Evolutionary conservation across 1,284 basidiomycete species (phyloP), one percentile per base, ranked within the genome.

Genomic region (Caloboletus firmus): DNA sequence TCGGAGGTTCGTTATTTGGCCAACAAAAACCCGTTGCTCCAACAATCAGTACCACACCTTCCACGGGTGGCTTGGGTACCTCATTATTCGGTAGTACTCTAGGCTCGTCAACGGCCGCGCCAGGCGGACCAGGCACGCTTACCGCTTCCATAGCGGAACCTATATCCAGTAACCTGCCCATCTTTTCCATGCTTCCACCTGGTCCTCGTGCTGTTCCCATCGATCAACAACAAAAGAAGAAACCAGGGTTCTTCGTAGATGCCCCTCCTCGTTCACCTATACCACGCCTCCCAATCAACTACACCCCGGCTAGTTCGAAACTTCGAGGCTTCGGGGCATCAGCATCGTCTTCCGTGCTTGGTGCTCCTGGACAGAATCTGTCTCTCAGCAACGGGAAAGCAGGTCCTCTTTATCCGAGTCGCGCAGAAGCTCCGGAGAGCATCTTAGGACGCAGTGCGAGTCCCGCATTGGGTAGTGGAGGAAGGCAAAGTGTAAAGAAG

Each of bases 141-240:
- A 90, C 85, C 13, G 90, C 93, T 0, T 94, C 93, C 11, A 91
- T 98, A 65, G 88, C 90, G 45, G 87, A 94, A 67, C 95, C 96
- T 0, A 95, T 98, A 68, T 91, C 90, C 40, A 81, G 85, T 55
- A 94, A 92, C 66, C 76, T 91, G 37, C 85, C 87, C 2, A 84
- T 90, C 44, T 90, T 89, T 63, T 82, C 80, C 50, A 78, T 91
- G 77, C 81, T 91, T 32, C 83, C 87, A 22, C 79, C 85, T 22
- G 84, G 85, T 20, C 84, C 86, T 5, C 82, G 82, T 37, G 76
- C 83, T 2, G 70, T 85, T 49, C 74, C 80, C 31, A 70, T 86
- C 1, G 86, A 88, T 24, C 78, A 77, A 51, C 78, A 76, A 55
- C 78, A 80, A 26, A 90, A 89, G 74, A 91, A 89, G 74, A 89